Base-by-base conservation (phyloP, 805 yeast genomes). In the Lipomyces yamanashiensis region DNA sequence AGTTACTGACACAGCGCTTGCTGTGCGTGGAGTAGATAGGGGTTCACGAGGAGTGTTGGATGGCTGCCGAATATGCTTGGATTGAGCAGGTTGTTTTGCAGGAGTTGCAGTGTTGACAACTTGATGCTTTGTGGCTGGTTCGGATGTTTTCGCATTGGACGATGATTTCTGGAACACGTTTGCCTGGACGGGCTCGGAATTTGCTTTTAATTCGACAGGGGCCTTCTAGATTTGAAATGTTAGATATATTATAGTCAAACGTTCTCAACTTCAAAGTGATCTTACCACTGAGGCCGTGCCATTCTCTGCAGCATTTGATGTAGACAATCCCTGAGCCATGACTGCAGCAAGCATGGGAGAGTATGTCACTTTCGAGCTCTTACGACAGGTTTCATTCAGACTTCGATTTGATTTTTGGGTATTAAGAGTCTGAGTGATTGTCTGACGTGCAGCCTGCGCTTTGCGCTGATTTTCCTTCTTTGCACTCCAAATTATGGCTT, bases 401-500 rank as follows among this genome's bases (percentile, higher is more conserved):
- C 33, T 40, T 21, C 19, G 40, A 49, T 34, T 53, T 45, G 56
- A 33, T 9, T 47, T 40, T n/a, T 53, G 48, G 7, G 48, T 8
- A 51, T 39, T 36, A 36, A 45, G 44, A 37, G 12, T 34, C 28
- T 34, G 51, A 15, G 40, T n/a, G 48, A 15, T 36, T 17, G 54
- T 15, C 28, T 15, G 36, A 21, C 15, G n/a, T n/a, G 39, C 54
- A 40, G 19, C 51, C 17, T 15, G 54, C 44, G 15, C 39, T 34
- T n/a, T 40, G 39, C 34, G 47, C 28, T 52, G 58, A 21, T 40
- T 52, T 40, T 59, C 58, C 21, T 57, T 55, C 57, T 63, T 63
- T 15, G 67, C 62, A 39, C 68, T 64, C 68, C 68, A 65, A 1
- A 65, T 23, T 17, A 65, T 65, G 10, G 63, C 49, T 19, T 44